A percentile compares a stretch with the other conserved stretches of the same genome.
Evolutionary conservation across 441 rosid species (phyloP).

Genomic region (Pelargonium citronellum): DNA sequence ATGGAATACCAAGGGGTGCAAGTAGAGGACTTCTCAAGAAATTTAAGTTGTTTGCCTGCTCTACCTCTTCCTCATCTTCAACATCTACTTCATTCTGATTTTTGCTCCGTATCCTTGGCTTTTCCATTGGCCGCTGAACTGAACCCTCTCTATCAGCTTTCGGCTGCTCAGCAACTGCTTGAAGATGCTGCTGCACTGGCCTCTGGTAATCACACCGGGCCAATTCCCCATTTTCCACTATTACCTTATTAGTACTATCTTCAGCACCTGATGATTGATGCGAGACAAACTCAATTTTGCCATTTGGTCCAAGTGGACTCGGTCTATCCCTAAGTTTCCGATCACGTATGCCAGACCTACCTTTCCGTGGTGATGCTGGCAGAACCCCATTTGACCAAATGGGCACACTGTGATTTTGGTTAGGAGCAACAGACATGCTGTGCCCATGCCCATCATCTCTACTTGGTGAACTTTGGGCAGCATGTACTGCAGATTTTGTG

Average conservation of each 20-base stretch:
- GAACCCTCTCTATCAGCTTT: conserved; percentile 41
- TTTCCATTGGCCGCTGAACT: conserved; percentile 31
- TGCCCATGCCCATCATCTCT: conserved; percentile 57
- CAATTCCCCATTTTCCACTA: conserved; percentile 58
- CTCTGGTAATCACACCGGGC: conserved; percentile 56
- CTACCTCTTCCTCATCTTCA: conserved; percentile 54
- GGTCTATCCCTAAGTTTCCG: conserved; percentile 67
- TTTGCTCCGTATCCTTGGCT: conserved; percentile 31
- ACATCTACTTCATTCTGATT: conserved; percentile 30
- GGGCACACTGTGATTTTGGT: conserved; percentile 45
- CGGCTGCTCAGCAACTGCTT: conserved; percentile 44
- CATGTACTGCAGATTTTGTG: conserved; percentile 37
- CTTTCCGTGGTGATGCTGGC: conserved; percentile 56
- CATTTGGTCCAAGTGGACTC: conserved; percentile 72
- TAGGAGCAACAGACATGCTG: conserved; percentile 38
- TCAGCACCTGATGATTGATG: conserved; percentile 39
- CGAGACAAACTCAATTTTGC: conserved; percentile 52
- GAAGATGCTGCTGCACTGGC: conserved; percentile 50
- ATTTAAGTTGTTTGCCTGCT: conserved; percentile 33
- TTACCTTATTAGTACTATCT: conserved; percentile 35
- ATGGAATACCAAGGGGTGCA: conserved; percentile 76
- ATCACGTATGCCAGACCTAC: conserved; percentile 56
- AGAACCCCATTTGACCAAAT: conserved; percentile 73
- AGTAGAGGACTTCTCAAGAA: conserved; percentile 42
- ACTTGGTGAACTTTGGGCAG: conserved; percentile 35